Conservation (phyloP, 2,329 filamentous ascomycete species). For the Talaromyces marneffei region DNA sequence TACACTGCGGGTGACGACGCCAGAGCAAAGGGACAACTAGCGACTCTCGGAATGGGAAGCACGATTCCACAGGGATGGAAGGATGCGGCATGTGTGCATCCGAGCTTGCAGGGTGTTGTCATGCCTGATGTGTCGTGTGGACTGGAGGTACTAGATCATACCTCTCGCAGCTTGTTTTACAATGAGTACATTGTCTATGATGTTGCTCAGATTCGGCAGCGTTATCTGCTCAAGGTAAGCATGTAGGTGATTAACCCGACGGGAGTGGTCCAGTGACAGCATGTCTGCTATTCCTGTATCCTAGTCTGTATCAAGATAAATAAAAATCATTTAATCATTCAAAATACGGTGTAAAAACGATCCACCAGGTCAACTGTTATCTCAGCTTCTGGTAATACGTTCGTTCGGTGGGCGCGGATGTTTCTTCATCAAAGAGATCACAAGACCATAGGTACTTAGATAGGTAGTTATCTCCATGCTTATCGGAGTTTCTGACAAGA, state of each 20-base stretch:
- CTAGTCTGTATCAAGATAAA: not conserved
- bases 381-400: too few relatives aligned
- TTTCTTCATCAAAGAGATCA: too few relatives aligned
- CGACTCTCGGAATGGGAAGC: constrained; percentile 65
- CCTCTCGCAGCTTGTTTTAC: constrained; percentile 22
- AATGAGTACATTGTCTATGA: constrained; percentile 49
- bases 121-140: constrained; percentile 45
- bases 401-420: too few relatives aligned
- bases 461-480: not conserved
- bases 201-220: constrained; percentile 42
- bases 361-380: not conserved
- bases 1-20: constrained; percentile 62
- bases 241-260: too few relatives aligned
- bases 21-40: constrained; percentile 53
- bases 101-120: constrained; percentile 58
- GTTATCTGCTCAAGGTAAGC: constrained; percentile 41
- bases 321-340: not conserved
- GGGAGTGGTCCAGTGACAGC: not conserved
- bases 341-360: not conserved
- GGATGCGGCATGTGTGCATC: constrained; percentile 63
- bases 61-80: constrained; percentile 66
- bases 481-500: constrained; percentile 1
- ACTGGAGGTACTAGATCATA: not conserved
- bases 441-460: too few relatives aligned
- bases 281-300: not conserved